Evolutionary conservation across 306 rosid species (phyloP).

Genomic region (Dalbergia oliveri): DNA sequence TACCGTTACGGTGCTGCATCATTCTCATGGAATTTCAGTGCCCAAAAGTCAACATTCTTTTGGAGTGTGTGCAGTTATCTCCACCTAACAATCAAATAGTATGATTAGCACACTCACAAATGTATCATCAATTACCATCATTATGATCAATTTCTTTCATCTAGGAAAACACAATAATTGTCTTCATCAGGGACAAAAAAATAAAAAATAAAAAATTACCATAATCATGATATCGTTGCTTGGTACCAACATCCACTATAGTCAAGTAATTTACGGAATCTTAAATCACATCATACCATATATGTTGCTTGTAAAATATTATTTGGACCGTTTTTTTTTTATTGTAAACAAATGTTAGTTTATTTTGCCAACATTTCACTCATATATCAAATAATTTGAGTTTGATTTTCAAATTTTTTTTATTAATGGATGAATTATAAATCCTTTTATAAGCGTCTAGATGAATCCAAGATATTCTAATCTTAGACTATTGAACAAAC

Average conservation of each 20-base stretch:
- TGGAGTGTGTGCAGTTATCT: conserved; percentile 1
- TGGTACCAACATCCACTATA: conserved; percentile 13
- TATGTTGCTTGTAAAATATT: too few relatives aligned
- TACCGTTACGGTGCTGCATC: conserved; percentile 46
- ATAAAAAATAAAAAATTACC: neutral
- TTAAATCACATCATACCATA: conserved; percentile 7
- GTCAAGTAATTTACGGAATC: conserved; percentile 7
- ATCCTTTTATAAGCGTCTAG: too few relatives aligned
- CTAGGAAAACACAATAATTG: conserved; percentile 40
- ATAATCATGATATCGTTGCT: conserved; percentile 30
- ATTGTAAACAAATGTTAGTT: too few relatives aligned
- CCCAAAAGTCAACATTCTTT: conserved; percentile 49
- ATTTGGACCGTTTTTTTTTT: too few relatives aligned
- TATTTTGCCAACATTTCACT: too few relatives aligned
- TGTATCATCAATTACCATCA: conserved; percentile 36
- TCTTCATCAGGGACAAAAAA: conserved; percentile 18
- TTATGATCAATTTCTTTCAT: conserved; percentile 30
- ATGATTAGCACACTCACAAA: conserved; percentile 34
- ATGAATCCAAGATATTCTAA: too few relatives aligned
- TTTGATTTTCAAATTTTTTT: too few relatives aligned
- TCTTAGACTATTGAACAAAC: too few relatives aligned
- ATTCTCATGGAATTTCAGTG: conserved; percentile 42
- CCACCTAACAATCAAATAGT: conserved; percentile 28
- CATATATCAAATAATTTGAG: too few relatives aligned
- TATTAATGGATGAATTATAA: too few relatives aligned